Evolutionary conservation across 805 yeast genomes (phyloP), one percentile per base, ranked within the genome.

Genomic region (Grigorovia transvaalensis): DNA sequence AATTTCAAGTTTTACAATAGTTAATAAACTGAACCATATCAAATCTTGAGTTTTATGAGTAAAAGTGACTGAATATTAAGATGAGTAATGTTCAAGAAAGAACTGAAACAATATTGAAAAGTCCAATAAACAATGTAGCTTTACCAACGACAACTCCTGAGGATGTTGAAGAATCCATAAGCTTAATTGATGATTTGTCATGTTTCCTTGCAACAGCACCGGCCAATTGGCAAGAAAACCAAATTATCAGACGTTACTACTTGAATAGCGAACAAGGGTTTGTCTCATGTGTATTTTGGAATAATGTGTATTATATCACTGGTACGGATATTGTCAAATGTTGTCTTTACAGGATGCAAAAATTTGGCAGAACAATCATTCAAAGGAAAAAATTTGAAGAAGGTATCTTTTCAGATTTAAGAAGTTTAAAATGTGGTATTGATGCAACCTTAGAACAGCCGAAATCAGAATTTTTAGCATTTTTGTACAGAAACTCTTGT

Each of bases 301-400:
- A 88, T 60, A 85, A 86, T 61, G 73, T 90, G 11, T 91, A 85
- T 65, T 90, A 85, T 69, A 79, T 93, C 47, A 91, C 98, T 0
- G 98, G 98, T 2, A 91, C 98, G 0, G 98, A 93, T 72, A 90
- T 91, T 51, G 96, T 93, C 47, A 80, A 96, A 52, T 87, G 96
- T 64, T 80, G 93, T 48, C 85, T 88, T n/a, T 93, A 85, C 67
- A 81, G 91, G 57, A 85, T 93, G 71, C 84, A 84, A 57, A 89
- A 89, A 59, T 88, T 91, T 71, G 99, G 99, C 0, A 75, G 98
- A 55, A 79, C 79, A 53, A 81, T 93, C 19, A 66, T 78, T 18
- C 96, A 91, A 66, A 75, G 95, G 59, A 91, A 93, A 69, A 91
- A 93, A 70, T 91, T 91, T 63, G 98, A 91, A 71, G 99, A 91